Conservation (phyloP, 345 rosid genomes). For the Angophora floribunda region DNA sequence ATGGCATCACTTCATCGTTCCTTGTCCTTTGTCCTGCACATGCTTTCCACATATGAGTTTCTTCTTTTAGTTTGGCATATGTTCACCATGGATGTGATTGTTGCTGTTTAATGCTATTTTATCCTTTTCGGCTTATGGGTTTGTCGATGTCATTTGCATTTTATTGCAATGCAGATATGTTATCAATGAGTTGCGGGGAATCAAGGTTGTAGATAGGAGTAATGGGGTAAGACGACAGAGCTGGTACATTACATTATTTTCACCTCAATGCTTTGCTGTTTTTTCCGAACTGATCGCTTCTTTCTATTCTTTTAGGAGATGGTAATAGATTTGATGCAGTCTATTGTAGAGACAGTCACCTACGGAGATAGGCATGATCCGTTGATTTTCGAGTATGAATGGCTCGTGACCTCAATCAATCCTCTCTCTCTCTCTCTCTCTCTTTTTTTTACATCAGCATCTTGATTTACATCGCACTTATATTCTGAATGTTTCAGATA, state of each 20-base stretch:
- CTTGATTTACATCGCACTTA: neutral
- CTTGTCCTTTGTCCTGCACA: neutral
- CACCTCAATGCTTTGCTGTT: neutral
- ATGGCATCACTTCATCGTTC: neutral
- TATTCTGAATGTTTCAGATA: constrained; percentile 17
- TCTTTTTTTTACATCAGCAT: neutral
- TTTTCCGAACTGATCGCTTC: neutral
- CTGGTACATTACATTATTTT: neutral
- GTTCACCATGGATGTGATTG: neutral
- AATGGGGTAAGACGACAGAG: constrained; percentile 25
- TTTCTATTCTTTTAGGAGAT: constrained; percentile 20
- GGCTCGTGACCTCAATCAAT: neutral
- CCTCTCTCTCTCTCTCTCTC: neutral
- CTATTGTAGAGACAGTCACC: constrained; percentile 56
- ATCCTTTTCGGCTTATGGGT: neutral
- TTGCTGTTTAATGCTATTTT: neutral
- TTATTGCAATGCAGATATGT: constrained; percentile 17
- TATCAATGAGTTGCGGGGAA: constrained; percentile 32
- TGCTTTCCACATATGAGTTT: neutral
- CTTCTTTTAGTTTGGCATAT: neutral
- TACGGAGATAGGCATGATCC: constrained; percentile 60
- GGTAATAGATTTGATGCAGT: constrained; percentile 44
- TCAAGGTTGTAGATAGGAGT: constrained; percentile 29
- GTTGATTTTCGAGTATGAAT: constrained; percentile 38
- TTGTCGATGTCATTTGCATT: neutral